These are phyloP conservation scores for Beauveria medogensis DNA, from an alignment of 2,329 filamentous ascomycete genomes.

Conservation along the genomic window DNA sequence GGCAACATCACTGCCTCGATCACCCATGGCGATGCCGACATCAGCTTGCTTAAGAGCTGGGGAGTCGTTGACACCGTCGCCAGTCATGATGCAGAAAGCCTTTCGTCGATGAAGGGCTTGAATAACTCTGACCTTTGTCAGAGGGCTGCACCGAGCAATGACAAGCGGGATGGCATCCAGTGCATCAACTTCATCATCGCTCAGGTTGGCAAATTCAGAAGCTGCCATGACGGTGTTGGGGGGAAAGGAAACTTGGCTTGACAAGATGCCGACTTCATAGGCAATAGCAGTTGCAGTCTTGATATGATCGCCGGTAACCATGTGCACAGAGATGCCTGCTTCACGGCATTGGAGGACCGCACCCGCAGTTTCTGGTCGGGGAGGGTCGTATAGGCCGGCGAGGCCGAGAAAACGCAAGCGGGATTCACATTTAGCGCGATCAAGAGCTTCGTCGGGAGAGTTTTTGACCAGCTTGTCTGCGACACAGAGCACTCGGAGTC, in stretches of 20 bases:
- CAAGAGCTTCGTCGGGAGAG: slow-evolving; percentile 28
- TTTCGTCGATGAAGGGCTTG: slow-evolving; percentile 63
- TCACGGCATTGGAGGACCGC: slow-evolving; percentile 51
- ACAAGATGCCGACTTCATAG: slow-evolving; percentile 54
- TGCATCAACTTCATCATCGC: slow-evolving; percentile 53
- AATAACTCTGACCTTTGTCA: slow-evolving; percentile 69
- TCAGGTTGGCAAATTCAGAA: slow-evolving; percentile 53
- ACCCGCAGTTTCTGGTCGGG: slow-evolving; percentile 55
- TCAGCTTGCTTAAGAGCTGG: slow-evolving; percentile 65
- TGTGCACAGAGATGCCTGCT: slow-evolving; percentile 58
- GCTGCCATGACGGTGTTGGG: slow-evolving; percentile 51
- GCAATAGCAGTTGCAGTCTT: slow-evolving; percentile 61
- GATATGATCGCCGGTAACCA: slow-evolving; percentile 63
- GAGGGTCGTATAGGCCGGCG: slow-evolving; percentile 65
- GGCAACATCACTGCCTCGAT: slow-evolving; percentile 62
- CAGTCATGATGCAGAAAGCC: slow-evolving; percentile 66
- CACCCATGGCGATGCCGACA: slow-evolving; percentile 69
- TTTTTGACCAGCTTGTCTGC: slow-evolving; percentile 41
- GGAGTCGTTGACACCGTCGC: slow-evolving; percentile 68
- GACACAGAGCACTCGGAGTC: slow-evolving; percentile 61
- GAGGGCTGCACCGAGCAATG: slow-evolving; percentile 60
- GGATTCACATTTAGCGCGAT: slow-evolving; percentile 47
- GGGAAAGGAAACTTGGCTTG: slow-evolving; percentile 25
- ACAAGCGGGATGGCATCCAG: slow-evolving; percentile 56
- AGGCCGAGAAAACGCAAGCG: slow-evolving; percentile 59